These are phyloP conservation scores for Nicotiana benthamiana DNA, from an alignment of 257 asterid genomes.

Conservation along the genomic window DNA sequence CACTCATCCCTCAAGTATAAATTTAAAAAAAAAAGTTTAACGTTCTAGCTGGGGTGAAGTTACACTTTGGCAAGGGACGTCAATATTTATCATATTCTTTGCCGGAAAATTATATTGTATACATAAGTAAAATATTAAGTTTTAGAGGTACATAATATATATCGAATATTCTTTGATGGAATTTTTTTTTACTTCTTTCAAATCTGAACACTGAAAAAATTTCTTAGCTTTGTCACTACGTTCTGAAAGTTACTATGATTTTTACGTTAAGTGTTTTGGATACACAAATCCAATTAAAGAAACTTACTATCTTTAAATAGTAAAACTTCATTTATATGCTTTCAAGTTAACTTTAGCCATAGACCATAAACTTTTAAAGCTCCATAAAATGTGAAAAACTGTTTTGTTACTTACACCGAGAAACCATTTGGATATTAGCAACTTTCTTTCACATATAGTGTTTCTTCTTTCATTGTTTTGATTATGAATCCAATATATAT, in stretches of 20 bases:
- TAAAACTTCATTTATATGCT: background rate
- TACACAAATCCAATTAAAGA: background rate
- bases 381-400: background rate
- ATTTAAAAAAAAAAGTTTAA: too few relatives aligned
- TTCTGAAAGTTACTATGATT: background rate
- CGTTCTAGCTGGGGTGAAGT: too few relatives aligned
- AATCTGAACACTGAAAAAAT: too few relatives aligned
- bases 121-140: too few relatives aligned
- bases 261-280: background rate
- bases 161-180: too few relatives aligned
- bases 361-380: background rate
- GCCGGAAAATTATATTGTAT: fast-evolving
- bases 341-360: background rate
- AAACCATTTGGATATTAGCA: background rate
- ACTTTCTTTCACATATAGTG: background rate
- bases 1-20: background rate
- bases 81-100: too few relatives aligned
- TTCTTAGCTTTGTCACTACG: too few relatives aligned
- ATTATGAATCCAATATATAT: background rate
- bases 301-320: background rate
- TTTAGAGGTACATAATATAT: too few relatives aligned
- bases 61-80: too few relatives aligned
- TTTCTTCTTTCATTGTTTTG: background rate
- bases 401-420: background rate
- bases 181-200: too few relatives aligned